A percentile compares a stretch with the other conserved stretches of the same genome.
Conservation (phyloP, 768 basidiomycete species). For the Piloderma croceum region DNA sequence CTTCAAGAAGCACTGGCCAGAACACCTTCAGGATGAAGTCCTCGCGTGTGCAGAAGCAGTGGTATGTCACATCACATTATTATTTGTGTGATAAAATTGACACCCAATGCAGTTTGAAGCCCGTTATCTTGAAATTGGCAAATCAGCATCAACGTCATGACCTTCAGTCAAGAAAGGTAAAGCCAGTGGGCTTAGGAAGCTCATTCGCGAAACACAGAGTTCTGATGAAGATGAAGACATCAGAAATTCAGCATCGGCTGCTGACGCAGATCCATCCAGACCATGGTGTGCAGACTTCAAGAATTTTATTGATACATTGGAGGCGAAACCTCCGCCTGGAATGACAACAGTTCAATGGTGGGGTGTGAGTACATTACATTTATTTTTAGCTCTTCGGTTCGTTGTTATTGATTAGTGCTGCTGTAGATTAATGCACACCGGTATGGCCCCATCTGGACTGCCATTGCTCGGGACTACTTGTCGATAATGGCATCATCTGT, state of each 20-base stretch:
- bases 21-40: constrained; percentile 1
- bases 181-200: neutral
- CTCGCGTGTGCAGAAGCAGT: constrained; percentile 4
- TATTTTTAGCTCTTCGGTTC: neutral
- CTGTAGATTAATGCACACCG: constrained; percentile 12
- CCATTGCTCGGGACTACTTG: constrained; percentile 22
- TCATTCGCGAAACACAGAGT: neutral
- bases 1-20: constrained; percentile 15
- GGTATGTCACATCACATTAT: constrained; percentile 4
- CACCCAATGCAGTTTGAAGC: neutral
- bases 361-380: constrained; percentile 15
- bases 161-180: no score
- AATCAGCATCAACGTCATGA: neutral
- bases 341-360: constrained; percentile 16
- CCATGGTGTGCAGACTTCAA: no score
- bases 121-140: neutral
- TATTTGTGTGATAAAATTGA: neutral
- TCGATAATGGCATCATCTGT: no score
- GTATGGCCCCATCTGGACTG: constrained; percentile 23
- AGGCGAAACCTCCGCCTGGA: constrained; percentile 1
- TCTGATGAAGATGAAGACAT: neutral
- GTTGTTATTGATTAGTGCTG: neutral
- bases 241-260: neutral
- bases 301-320: constrained; percentile 4
- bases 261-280: neutral